These are phyloP conservation scores for Pleoardoris graminearum DNA, from an alignment of 2,329 filamentous ascomycete species.

Conservation along the genomic window DNA sequence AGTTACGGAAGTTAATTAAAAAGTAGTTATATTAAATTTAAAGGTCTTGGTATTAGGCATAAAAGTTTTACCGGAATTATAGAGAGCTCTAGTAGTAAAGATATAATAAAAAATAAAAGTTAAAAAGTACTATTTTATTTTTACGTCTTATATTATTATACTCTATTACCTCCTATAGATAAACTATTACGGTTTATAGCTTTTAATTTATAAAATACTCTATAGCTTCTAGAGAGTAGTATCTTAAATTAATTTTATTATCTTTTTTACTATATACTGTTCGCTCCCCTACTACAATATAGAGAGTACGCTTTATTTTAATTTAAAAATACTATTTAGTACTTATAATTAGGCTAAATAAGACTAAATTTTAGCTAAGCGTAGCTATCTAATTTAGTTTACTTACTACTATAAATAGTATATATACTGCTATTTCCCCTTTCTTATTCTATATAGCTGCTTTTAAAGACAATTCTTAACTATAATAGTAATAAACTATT, in stretches of 20 bases:
- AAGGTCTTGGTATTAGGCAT: not conserved
- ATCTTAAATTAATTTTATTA: not conserved
- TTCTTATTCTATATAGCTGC: not conserved
- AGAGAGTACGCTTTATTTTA: not conserved
- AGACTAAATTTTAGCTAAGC: not conserved
- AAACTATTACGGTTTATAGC: not conserved
- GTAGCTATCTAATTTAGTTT: not conserved
- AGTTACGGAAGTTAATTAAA: not conserved
- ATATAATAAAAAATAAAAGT: not conserved
- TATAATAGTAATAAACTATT: constrained; percentile 8
- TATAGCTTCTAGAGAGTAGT: not conserved
- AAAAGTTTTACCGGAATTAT: not conserved
- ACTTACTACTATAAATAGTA: not conserved
- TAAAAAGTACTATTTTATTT: no score
- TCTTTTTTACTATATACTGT: not conserved
- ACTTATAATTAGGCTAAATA: not conserved
- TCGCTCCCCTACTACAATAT: not conserved
- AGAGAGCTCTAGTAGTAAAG: not conserved
- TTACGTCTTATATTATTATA: no score
- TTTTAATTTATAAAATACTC: not conserved
- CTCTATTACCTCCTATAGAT: no score
- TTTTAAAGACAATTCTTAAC: not conserved
- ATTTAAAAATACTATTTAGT: not conserved
- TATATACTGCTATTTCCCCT: not conserved
- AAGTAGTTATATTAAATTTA: not conserved